Evolutionary conservation across 768 basidiomycete genomes (phyloP).

Genomic region (Lactifluus volemus): DNA sequence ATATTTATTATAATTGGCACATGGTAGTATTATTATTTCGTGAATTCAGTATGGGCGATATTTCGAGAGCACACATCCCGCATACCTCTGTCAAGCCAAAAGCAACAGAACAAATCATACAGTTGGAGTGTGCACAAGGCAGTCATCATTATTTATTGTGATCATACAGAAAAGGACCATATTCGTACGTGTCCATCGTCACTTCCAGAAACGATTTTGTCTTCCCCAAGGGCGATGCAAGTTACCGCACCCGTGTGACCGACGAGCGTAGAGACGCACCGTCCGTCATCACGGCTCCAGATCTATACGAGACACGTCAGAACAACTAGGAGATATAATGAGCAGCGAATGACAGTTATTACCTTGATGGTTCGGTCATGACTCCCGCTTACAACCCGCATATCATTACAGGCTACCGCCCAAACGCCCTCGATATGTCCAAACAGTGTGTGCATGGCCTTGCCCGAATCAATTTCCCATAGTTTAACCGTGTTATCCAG

Average conservation of each 20-base stretch:
- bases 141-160: background rate
- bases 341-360: background rate
- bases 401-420: constrained; percentile 87
- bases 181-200: constrained; percentile 85
- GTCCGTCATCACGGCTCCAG: constrained; percentile 87
- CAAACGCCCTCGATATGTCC: constrained; percentile 99
- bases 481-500: constrained; percentile 93
- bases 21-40: background rate
- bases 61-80: background rate
- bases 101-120: too few species aligned
- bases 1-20: too few species aligned
- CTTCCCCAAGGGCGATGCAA: constrained; percentile 82
- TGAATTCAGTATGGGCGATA: background rate
- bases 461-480: constrained; percentile 90
- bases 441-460: constrained; percentile 74
- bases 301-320: constrained; percentile 40
- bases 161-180: constrained; percentile 39
- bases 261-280: constrained; percentile 81
- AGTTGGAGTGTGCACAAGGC: too few species aligned
- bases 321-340: background rate
- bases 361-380: constrained; percentile 98
- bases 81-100: too few species aligned
- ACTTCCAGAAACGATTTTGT: constrained; percentile 94
- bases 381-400: constrained; percentile 86
- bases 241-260: constrained; percentile 94